phyloP scores from a whole-genome alignment of 495 filamentous ascomycete genomes.

The Lophiostoma macrostomum region DNA sequence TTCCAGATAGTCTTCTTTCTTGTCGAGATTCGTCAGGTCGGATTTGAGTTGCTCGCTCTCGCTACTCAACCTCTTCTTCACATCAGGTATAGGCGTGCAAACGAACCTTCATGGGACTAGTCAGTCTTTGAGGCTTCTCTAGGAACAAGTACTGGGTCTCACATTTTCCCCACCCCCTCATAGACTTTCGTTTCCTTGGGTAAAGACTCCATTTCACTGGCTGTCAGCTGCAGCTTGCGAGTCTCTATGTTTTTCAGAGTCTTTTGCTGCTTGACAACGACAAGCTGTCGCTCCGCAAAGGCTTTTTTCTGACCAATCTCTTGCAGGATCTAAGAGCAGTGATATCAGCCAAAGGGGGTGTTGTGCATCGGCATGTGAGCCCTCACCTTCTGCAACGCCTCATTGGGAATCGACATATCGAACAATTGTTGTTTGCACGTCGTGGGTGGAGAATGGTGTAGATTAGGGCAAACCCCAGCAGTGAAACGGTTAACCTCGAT shows the following conservation, averaged over 20 bases:
- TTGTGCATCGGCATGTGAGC: too few species aligned
- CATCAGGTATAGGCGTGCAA: slow-evolving; percentile 62
- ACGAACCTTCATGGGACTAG: slow-evolving; percentile 69
- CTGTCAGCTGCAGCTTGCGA: slow-evolving; percentile 83
- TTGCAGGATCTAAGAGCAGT: slow-evolving; percentile 66
- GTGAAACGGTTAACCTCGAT: too few species aligned
- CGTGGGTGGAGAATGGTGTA: not conserved
- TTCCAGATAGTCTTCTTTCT: slow-evolving; percentile 91
- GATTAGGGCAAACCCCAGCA: too few species aligned
- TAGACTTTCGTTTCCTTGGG: slow-evolving; percentile 82
- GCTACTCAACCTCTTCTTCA: slow-evolving; percentile 72
- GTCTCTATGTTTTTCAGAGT: slow-evolving; percentile 82
- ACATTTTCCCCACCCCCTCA: slow-evolving; percentile 97
- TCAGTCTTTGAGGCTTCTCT: slow-evolving; percentile 7
- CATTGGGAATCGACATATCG: slow-evolving; percentile 91
- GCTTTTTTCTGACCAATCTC: slow-evolving; percentile 90
- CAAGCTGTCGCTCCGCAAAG: slow-evolving; percentile 87
- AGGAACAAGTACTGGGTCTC: slow-evolving; percentile 37
- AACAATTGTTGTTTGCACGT: not conserved
- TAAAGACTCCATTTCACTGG: slow-evolving; percentile 72
- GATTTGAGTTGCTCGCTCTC: slow-evolving; percentile 72
- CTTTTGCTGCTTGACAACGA: slow-evolving; percentile 80
- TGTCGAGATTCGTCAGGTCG: slow-evolving; percentile 75
- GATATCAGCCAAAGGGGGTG: too few species aligned
- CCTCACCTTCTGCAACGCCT: slow-evolving; percentile 90